Evolutionary conservation across 1,284 basidiomycete species (phyloP).

Genomic region (Omphalotus olearius): DNA sequence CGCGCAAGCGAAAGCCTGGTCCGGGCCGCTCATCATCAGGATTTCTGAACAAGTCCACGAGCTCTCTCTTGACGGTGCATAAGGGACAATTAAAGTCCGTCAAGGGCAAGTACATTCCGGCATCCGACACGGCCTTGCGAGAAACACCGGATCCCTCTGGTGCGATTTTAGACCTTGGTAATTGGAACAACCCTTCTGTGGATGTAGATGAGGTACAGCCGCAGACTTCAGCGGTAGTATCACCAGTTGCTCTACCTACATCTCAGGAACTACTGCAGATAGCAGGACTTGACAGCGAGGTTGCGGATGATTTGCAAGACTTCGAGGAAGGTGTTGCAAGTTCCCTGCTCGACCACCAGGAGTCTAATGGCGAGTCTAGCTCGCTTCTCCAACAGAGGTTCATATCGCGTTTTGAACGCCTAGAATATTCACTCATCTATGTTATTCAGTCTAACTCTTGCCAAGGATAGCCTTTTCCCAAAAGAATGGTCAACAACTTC

Average conservation of each 20-base stretch:
- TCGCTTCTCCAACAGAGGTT: conserved; percentile 19
- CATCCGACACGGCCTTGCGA: conserved; percentile 6
- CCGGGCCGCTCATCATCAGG: conserved; percentile 42
- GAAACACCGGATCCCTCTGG: not conserved
- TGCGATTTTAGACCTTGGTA: not conserved
- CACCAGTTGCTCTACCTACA: conserved; percentile 25
- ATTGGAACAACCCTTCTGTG: not conserved
- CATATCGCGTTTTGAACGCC: conserved; percentile 3
- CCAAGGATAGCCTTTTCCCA: conserved; percentile 44
- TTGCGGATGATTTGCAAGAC: conserved; percentile 40
- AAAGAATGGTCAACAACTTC: conserved; percentile 21
- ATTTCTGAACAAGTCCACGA: conserved; percentile 29
- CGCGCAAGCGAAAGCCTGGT: conserved; percentile 35
- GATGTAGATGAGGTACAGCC: not conserved
- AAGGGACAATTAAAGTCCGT: conserved; percentile 45
- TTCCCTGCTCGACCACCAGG: conserved; percentile 15
- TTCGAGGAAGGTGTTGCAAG: conserved; percentile 51
- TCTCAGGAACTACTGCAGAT: conserved; percentile 42
- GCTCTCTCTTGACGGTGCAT: conserved; percentile 44
- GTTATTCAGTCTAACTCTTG: conserved; percentile 31
- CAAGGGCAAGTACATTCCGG: conserved; percentile 32
- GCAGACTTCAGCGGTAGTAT: not conserved
- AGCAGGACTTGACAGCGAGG: conserved; percentile 36
- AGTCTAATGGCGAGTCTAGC: conserved; percentile 6
- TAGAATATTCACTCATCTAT: not conserved